These are phyloP conservation scores for Vairimorpha necatrix DNA, from an alignment of 371 early-diverging fungal species.

Conservation along the genomic window DNA sequence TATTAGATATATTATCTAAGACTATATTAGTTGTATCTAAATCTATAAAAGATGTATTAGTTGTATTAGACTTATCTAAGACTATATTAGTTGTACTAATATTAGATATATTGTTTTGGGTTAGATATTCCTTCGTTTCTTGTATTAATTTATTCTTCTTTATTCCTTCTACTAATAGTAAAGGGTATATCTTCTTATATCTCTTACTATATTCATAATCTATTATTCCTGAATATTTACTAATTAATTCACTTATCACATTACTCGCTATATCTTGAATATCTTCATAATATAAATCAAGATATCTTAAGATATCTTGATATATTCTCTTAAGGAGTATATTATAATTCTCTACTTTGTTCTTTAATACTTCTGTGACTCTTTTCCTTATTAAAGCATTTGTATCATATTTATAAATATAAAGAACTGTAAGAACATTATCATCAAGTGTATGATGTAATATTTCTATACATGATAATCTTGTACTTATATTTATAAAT, in stretches of 20 bases:
- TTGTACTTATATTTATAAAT: not conserved
- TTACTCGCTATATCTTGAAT: not conserved
- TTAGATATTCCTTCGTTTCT: not conserved
- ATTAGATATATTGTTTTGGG: not conserved
- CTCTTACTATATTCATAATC: not conserved
- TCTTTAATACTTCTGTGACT: constrained; percentile 38
- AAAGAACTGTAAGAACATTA: constrained; percentile 20
- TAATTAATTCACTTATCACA: constrained; percentile 3
- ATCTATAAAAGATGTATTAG: not conserved
- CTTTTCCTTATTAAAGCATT: constrained; percentile 36
- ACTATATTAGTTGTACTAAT: not conserved
- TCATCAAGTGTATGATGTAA: not conserved
- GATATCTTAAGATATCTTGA: constrained; percentile 13
- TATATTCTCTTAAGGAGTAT: constrained; percentile 12
- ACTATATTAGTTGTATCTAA: not conserved
- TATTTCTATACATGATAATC: constrained; percentile 19
- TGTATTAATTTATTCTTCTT: not conserved
- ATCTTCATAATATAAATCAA: not conserved
- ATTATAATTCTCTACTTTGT: constrained; percentile 33
- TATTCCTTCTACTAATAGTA: not conserved
- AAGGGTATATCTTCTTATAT: not conserved
- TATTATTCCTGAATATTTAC: not conserved
- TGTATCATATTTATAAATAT: constrained; percentile 28
- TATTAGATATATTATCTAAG: not conserved
- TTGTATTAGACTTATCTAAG: not conserved